phyloP scores from a whole-genome alignment of 2,329 filamentous ascomycete species.

The Epichloe sp. region DNA sequence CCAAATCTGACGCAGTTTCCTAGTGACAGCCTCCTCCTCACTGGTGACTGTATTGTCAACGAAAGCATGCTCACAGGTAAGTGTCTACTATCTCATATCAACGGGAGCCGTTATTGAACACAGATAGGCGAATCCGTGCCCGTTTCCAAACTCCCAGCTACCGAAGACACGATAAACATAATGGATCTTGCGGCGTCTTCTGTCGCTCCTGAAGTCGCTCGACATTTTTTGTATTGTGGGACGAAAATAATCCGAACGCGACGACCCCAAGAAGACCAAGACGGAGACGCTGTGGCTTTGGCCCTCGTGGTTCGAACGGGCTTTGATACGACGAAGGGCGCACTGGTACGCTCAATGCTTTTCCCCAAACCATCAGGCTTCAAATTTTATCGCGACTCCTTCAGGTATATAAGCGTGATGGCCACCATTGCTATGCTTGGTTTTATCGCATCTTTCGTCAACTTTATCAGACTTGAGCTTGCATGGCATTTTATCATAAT shows the following conservation, averaged over 20 bases:
- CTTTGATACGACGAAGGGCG: slow-evolving; percentile 95
- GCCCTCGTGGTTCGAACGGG: slow-evolving; percentile 89
- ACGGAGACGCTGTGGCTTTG: slow-evolving; percentile 79
- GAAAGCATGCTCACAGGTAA: slow-evolving; percentile 86
- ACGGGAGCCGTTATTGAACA: not conserved
- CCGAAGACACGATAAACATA: slow-evolving; percentile 60
- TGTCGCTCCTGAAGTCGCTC: slow-evolving; percentile 69
- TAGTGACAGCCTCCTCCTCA: slow-evolving; percentile 80
- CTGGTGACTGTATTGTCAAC: slow-evolving; percentile 95
- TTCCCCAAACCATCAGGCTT: slow-evolving; percentile 97
- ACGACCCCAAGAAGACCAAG: slow-evolving; percentile 71
- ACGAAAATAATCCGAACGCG: slow-evolving; percentile 90
- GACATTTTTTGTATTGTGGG: slow-evolving; percentile 86
- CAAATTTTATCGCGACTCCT: slow-evolving; percentile 96
- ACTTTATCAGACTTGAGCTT: slow-evolving; percentile 75
- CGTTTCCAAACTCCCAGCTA: slow-evolving; percentile 80
- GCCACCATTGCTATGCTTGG: slow-evolving; percentile 71
- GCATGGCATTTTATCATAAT: slow-evolving; percentile 86
- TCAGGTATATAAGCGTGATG: slow-evolving; percentile 97
- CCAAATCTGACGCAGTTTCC: slow-evolving; percentile 79
- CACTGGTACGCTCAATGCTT: slow-evolving; percentile 90
- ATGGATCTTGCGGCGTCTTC: slow-evolving; percentile 72
- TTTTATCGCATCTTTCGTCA: slow-evolving; percentile 82
- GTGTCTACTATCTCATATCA: slow-evolving; percentile 17
- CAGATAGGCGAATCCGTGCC: slow-evolving; percentile 74